phyloP scores from a whole-genome alignment of 2,329 filamentous ascomycete species.

The Diplodia mutila region DNA sequence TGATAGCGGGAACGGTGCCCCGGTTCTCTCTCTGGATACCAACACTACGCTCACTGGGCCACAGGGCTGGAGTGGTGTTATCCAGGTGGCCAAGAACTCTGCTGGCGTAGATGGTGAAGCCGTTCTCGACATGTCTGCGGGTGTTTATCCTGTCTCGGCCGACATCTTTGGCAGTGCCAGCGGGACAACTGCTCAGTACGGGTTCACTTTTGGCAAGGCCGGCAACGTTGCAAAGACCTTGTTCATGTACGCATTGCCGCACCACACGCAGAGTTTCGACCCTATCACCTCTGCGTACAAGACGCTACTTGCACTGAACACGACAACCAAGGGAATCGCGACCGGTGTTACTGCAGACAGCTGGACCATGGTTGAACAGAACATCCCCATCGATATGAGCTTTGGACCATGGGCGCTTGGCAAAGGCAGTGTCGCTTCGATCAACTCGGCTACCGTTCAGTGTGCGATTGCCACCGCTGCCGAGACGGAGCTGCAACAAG shows the following conservation, averaged over 20 bases:
- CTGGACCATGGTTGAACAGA: conserved; percentile 72
- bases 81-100: conserved; percentile 85
- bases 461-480: conserved; percentile 65
- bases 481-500: conserved; percentile 71
- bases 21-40: conserved; percentile 71
- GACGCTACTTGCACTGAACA: conserved; percentile 67
- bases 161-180: conserved; percentile 54
- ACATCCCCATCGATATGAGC: conserved; percentile 71
- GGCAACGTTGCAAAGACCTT: conserved; percentile 64
- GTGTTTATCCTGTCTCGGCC: conserved; percentile 70
- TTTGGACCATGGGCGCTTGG: conserved; percentile 78
- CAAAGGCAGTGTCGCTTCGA: conserved; percentile 41
- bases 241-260: conserved; percentile 88
- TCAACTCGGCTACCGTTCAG: conserved; percentile 56
- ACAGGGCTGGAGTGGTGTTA: conserved; percentile 50
- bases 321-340: conserved; percentile 85
- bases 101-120: conserved; percentile 59
- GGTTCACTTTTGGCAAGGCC: conserved; percentile 69
- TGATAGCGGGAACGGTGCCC: conserved; percentile 57
- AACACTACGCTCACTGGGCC: conserved; percentile 66
- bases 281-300: conserved; percentile 54
- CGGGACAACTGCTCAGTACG: conserved; percentile 67
- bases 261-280: conserved; percentile 81
- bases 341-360: conserved; percentile 60
- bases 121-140: conserved; percentile 74